These are phyloP conservation scores for Pleurotus eryngii DNA, from an alignment of 768 basidiomycete species.

Conservation along the genomic window DNA sequence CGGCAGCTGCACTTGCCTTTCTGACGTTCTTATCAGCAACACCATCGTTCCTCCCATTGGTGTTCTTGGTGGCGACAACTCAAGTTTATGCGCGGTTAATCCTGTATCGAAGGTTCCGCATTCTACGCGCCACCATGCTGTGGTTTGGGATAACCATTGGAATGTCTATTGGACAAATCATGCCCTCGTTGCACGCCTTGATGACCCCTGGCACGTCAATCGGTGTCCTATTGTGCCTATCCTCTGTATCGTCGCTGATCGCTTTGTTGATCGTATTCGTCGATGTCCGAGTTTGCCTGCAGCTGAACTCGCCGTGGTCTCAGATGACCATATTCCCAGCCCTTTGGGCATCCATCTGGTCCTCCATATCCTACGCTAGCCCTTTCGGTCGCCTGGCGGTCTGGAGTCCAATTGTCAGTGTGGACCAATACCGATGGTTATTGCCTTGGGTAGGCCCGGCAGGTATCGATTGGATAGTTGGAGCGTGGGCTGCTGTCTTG, in stretches of 20 bases:
- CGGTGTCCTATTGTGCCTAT: conserved; percentile 38
- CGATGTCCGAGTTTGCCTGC: conserved; percentile 31
- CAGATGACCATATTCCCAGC: conserved; percentile 62
- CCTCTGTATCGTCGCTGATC: conserved; percentile 40
- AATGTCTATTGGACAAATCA: conserved; percentile 36
- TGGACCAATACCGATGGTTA: conserved; percentile 64
- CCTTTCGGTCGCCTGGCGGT: conserved; percentile 70
- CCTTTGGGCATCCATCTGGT: conserved; percentile 68
- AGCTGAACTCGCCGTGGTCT: conserved; percentile 32
- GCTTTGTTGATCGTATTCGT: conserved; percentile 37
- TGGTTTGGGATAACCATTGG: conserved; percentile 36
- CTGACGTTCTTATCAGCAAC: conserved; percentile 23
- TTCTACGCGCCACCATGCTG: conserved; percentile 25
- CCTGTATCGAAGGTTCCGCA: conserved; percentile 8
- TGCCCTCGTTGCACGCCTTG: conserved; percentile 49
- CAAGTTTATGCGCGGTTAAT: conserved; percentile 2
- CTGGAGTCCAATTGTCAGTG: conserved; percentile 61
- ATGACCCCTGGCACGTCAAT: conserved; percentile 51
- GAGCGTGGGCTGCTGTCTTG: conserved; percentile 70
- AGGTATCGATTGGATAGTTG: conserved; percentile 70
- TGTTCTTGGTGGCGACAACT: conserved; percentile 14
- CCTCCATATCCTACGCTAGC: conserved; percentile 45
- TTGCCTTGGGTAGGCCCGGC: conserved; percentile 52
- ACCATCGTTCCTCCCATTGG: conserved; percentile 30
- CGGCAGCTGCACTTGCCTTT: conserved; percentile 18